Percentiles rank a stretch among this genome's conserved stretches.
Conservation (phyloP, 768 basidiomycete species). For the Xerocomus potaroensis region DNA sequence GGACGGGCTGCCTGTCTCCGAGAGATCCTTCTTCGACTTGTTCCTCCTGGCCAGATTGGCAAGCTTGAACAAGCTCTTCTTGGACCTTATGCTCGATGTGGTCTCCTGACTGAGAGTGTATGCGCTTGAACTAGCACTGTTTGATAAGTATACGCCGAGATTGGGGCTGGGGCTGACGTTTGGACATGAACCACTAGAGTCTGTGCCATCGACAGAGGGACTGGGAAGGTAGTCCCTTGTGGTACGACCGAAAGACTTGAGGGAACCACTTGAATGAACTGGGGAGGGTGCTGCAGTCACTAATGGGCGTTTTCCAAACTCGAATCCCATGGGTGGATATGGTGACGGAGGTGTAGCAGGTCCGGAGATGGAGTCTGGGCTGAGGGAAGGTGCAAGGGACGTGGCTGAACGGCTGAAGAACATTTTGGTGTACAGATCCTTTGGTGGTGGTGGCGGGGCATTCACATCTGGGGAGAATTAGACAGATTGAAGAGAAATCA, state of each 20-base stretch:
- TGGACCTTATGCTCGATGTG: constrained; percentile 12
- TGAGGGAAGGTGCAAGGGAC: constrained; percentile 42
- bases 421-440: constrained; percentile 45
- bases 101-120: constrained; percentile 7
- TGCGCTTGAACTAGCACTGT: constrained; percentile 16
- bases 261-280: constrained; percentile 16
- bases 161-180: constrained; percentile 6
- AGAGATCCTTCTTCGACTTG: constrained; percentile 29
- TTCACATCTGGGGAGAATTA: constrained; percentile 9
- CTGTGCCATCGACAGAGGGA: constrained; percentile 24
- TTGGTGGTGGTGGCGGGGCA: constrained; percentile 53
- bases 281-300: constrained; percentile 14
- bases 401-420: constrained; percentile 41
- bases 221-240: constrained; percentile 9
- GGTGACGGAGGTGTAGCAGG: constrained; percentile 23
- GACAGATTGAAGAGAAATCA: neutral
- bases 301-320: constrained; percentile 3
- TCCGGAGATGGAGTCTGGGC: constrained; percentile 11
- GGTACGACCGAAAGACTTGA: constrained; percentile 12
- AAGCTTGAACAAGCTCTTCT: constrained; percentile 36
- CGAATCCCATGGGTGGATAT: constrained; percentile 1
- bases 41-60: constrained; percentile 33
- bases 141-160: constrained; percentile 8
- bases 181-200: constrained; percentile 23
- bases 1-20: constrained; percentile 16